Evolutionary conservation across 768 basidiomycete genomes (phyloP).

Genomic region (Gelatoporia subvermispora): DNA sequence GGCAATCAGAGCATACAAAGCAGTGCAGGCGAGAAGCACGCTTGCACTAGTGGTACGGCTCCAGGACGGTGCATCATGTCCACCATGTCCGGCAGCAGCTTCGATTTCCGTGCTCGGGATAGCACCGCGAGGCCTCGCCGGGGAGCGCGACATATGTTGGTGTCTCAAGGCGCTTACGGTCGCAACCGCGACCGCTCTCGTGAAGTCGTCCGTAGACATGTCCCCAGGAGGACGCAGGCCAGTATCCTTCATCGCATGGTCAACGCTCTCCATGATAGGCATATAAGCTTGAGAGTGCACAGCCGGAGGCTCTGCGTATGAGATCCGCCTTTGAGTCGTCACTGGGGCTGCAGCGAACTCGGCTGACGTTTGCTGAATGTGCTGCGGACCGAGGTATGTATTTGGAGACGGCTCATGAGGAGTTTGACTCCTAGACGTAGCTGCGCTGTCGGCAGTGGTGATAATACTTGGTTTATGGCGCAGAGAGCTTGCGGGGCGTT

Average conservation of each 20-base stretch:
- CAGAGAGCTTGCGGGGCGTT: conserved; percentile 23
- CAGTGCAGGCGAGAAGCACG: conserved; percentile 85
- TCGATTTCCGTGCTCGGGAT: conserved; percentile 36
- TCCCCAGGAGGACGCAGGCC: conserved; percentile 49
- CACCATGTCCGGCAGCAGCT: conserved; percentile 52
- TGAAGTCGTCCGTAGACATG: conserved; percentile 84
- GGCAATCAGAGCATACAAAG: conserved; percentile 91
- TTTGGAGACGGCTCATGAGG: conserved; percentile 18
- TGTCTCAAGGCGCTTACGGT: conserved; percentile 89
- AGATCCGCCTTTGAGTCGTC: conserved; percentile 33
- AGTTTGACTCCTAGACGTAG: conserved; percentile 34
- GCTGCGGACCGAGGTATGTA: not conserved
- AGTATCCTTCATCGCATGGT: conserved; percentile 66
- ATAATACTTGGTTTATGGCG: conserved; percentile 44
- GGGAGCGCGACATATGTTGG: conserved; percentile 55
- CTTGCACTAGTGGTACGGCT: conserved; percentile 85
- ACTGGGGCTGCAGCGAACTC: not conserved
- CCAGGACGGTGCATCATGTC: conserved; percentile 97
- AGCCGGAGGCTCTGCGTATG: conserved; percentile 41
- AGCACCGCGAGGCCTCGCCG: conserved; percentile 35
- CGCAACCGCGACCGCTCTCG: conserved; percentile 88
- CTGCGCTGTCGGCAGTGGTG: conserved; percentile 27
- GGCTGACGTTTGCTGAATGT: conserved; percentile 18
- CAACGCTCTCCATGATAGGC: conserved; percentile 75
- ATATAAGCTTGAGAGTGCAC: conserved; percentile 36